These are phyloP conservation scores for Forsythia suspensa DNA, from an alignment of 257 asterid genomes.

Conservation along the genomic window DNA sequence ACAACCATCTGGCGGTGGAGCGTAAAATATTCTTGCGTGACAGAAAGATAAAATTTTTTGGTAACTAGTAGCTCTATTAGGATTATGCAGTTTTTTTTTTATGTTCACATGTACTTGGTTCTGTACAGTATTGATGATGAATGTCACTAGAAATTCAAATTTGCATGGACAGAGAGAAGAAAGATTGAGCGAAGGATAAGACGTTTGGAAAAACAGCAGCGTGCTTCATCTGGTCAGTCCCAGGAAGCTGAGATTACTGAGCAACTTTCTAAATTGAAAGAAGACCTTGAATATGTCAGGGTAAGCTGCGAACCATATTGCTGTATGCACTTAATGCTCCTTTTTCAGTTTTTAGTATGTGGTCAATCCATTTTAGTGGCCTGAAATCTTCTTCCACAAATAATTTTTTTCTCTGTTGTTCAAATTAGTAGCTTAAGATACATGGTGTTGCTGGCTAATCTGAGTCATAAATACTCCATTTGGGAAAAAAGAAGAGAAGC, in stretches of 20 bases:
- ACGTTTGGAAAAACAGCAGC: constrained; percentile 86
- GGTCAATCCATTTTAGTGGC: constrained; percentile 6
- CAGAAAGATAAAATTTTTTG: constrained; percentile 79
- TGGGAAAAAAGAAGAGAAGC: background rate
- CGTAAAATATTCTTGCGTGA: constrained; percentile 67
- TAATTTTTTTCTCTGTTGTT: background rate
- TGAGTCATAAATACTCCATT: background rate
- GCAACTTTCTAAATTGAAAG: constrained; percentile 73
- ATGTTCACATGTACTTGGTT: constrained; percentile 2
- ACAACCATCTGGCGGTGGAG: constrained; percentile 69
- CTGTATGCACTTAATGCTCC: background rate
- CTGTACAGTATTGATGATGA: background rate
- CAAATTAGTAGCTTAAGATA: background rate
- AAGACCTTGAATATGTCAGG: constrained; percentile 93
- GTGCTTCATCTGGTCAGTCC: constrained; percentile 54
- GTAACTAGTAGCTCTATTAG: constrained; percentile 35
- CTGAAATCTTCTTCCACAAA: background rate
- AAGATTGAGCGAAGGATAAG: constrained; percentile 78
- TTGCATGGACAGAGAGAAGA: constrained; percentile 67
- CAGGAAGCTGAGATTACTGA: constrained; percentile 66
- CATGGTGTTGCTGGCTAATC: background rate
- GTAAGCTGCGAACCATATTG: constrained; percentile 40
- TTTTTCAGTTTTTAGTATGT: background rate
- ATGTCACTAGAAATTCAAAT: constrained; percentile 8
- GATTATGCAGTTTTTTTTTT: constrained; percentile 9